Base-by-base conservation (phyloP, 192 early-diverging fungal species). In the Pilobolus umbonatus region DNA sequence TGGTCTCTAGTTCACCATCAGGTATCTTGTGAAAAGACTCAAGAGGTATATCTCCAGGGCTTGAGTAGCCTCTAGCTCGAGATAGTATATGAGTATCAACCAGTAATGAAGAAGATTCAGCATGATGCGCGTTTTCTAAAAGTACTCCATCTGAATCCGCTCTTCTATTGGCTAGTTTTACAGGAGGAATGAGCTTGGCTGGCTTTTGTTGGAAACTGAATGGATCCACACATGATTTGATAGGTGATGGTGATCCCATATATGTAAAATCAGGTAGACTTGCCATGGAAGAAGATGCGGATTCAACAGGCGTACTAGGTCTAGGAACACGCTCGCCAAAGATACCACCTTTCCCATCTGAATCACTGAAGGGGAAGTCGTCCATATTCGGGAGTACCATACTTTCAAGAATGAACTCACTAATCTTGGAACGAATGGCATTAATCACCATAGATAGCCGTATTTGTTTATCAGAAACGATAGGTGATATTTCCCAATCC, bases 361-460 rank as follows among this genome's bases (percentile, higher is more conserved):
- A 69, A 28, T 80, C 75, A 65, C 84, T 89, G 61, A 94, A 94
- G 12, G 83, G 74, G 1, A 90, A 79, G 60, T 94, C 89, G 60
- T 96, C 93, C 84, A 96, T 87, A 52, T 93, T 87, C 4, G 93
- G 93, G 53, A 93, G 68, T 10, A 96, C 86, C 60, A 96, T 71
- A 17, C 80, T 85, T 59, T 85, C 84, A 4, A 84, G 76, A 30
- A 96, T 74, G 25, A 88, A 83, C 31, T 92, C 88, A 63, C 88
- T 83, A 55, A 96, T 84, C 55, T 89, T 81, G 62, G 84, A 78
- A 65, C 93, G 90, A 51, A 96, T 92, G 6, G 89, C 87, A 60
- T 88, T 85, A 45, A 87, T 86, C n/a, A 96, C 83, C 56, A 86
- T 69, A 5, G 79, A 78, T 12, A 92, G 80, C 57, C 79, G 84